Percentiles rank a stretch among this genome's conserved stretches.
Conservation (phyloP, 768 basidiomycete species). For the Leccinum boreale region DNA sequence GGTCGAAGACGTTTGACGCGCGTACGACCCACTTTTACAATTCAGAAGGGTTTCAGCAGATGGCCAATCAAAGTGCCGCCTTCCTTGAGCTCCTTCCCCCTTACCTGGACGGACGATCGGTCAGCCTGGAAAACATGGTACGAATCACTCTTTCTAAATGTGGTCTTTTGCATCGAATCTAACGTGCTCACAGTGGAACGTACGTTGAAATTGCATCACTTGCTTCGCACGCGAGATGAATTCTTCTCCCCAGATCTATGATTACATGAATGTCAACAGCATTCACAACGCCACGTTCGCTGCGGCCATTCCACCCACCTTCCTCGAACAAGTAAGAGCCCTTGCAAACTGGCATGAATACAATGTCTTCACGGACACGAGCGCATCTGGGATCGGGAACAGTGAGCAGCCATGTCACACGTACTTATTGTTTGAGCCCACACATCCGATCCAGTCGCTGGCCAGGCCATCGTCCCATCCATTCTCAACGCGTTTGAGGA, state of each 20-base stretch:
- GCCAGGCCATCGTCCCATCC: constrained; percentile 58
- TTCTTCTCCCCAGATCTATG: constrained; percentile 46
- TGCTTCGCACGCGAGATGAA: not conserved
- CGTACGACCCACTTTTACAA: constrained; percentile 53
- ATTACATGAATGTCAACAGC: constrained; percentile 70
- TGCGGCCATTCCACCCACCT: constrained; percentile 42
- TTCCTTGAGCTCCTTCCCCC: constrained; percentile 50
- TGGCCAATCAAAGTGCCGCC: constrained; percentile 38
- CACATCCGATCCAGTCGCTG: constrained; percentile 49
- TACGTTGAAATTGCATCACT: constrained; percentile 20
- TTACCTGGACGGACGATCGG: constrained; percentile 52
- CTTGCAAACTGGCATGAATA: constrained; percentile 76
- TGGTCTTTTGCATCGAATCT: not conserved
- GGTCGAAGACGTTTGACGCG: constrained; percentile 42
- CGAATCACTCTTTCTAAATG: not conserved
- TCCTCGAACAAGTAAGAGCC: constrained; percentile 51
- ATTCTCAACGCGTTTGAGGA: constrained; percentile 51
- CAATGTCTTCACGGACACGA: constrained; percentile 54
- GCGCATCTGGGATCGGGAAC: constrained; percentile 61
- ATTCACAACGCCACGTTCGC: constrained; percentile 63
- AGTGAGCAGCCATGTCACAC: constrained; percentile 36
- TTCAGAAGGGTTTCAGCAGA: constrained; percentile 48
- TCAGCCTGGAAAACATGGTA: constrained; percentile 59
- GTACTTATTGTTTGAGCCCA: not conserved
- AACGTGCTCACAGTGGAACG: constrained; percentile 41